Evolutionary conservation across 2,329 filamentous ascomycete genomes (phyloP).

Genomic region (Nigrograna mackinnonii): DNA sequence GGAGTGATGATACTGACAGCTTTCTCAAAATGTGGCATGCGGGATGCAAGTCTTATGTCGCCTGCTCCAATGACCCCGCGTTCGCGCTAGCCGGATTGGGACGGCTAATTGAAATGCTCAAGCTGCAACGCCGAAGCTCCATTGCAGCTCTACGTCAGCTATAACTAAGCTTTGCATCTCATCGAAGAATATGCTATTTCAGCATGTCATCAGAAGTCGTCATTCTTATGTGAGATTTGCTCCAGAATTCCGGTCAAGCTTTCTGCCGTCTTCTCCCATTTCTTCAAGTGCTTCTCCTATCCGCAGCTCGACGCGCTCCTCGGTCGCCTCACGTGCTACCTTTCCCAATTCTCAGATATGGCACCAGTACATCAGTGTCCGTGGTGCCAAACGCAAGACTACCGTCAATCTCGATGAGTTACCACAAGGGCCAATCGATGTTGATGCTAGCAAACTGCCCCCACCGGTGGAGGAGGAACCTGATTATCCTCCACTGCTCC

Average conservation of each 20-base stretch:
- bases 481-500: slow-evolving; percentile 83
- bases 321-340: slow-evolving; percentile 31
- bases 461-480: slow-evolving; percentile 52
- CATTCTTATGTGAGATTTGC: too few relatives aligned
- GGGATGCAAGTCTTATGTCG: too few relatives aligned
- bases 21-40: too few relatives aligned
- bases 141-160: too few relatives aligned
- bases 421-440: slow-evolving; percentile 59
- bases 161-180: too few relatives aligned
- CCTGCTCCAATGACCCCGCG: slow-evolving; percentile 10
- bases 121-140: neutral
- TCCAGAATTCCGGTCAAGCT: too few relatives aligned
- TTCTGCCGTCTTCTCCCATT: neutral
- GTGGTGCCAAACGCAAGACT: slow-evolving; percentile 46
- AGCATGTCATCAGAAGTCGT: too few relatives aligned
- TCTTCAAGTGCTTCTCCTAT: slow-evolving; percentile 5
- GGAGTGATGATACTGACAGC: too few relatives aligned
- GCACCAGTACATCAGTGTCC: slow-evolving; percentile 19
- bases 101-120: neutral
- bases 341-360: slow-evolving; percentile 13
- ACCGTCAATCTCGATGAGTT: slow-evolving; percentile 47
- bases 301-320: slow-evolving; percentile 24
- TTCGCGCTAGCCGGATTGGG: slow-evolving; percentile 20
- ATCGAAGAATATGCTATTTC: too few relatives aligned
- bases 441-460: slow-evolving; percentile 43